A percentile compares a stretch with the other conserved stretches of the same genome.
These are phyloP conservation scores for Fusarium bulbicola DNA, from an alignment of 2,329 filamentous ascomycete genomes.

Conservation along the genomic window DNA sequence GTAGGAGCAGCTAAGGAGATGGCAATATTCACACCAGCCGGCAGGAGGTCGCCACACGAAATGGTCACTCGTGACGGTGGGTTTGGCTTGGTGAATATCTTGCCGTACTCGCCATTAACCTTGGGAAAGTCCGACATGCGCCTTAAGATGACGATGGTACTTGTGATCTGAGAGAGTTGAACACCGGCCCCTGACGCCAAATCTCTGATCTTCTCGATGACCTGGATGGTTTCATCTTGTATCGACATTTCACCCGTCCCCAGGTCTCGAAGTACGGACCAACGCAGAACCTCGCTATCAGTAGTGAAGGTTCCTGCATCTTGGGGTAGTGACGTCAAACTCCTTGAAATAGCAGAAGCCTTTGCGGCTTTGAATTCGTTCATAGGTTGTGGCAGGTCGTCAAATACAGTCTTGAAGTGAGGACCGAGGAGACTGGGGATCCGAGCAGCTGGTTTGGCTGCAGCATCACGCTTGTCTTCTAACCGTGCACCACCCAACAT, in stretches of 20 bases:
- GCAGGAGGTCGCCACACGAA: constrained; percentile 75
- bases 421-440: constrained; percentile 74
- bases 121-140: constrained; percentile 80
- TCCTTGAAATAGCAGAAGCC: constrained; percentile 1
- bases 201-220: constrained; percentile 56
- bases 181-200: constrained; percentile 49
- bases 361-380: constrained; percentile 4
- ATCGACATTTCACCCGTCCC: constrained; percentile 46
- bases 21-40: constrained; percentile 65
- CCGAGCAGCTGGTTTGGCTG: constrained; percentile 50
- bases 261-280: constrained; percentile 50
- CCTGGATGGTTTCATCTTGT: constrained; percentile 57
- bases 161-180: constrained; percentile 56
- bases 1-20: constrained; percentile 61
- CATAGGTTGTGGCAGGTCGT: constrained; percentile 40
- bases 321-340: neutral
- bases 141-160: constrained; percentile 74
- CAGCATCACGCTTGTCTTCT: constrained; percentile 50
- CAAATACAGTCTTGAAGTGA: constrained; percentile 60
- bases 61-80: constrained; percentile 88
- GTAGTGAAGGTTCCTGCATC: constrained; percentile 16
- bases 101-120: constrained; percentile 80
- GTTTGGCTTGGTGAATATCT: constrained; percentile 78
- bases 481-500: constrained; percentile 67
- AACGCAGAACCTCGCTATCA: constrained; percentile 45